Conservation (phyloP, 164 flowering plant species). For the Umbilicus rupestris region DNA sequence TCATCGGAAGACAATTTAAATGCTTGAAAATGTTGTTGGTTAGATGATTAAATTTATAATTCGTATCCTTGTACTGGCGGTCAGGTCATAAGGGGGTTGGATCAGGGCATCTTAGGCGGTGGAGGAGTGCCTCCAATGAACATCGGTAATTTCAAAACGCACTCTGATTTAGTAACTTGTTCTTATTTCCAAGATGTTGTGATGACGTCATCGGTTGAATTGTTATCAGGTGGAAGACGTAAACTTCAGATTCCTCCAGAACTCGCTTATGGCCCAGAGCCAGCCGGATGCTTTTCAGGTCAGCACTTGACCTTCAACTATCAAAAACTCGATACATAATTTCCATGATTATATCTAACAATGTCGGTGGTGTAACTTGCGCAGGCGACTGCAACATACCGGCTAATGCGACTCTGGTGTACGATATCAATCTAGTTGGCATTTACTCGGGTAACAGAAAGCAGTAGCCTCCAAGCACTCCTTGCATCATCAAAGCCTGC, state of each 20-base stretch:
- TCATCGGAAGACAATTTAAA: background rate
- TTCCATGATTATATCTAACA: background rate
- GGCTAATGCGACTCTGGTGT: slow-evolving; percentile 77
- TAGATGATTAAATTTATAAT: background rate
- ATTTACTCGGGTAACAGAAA: slow-evolving; percentile 54
- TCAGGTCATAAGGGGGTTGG: slow-evolving; percentile 74
- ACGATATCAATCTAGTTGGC: slow-evolving; percentile 66
- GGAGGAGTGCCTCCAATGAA: slow-evolving; percentile 90
- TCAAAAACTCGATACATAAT: background rate
- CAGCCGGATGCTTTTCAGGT: slow-evolving; percentile 98
- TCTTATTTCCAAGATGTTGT: background rate
- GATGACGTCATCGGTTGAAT: background rate
- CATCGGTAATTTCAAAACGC: slow-evolving; percentile 34
- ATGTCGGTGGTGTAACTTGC: background rate
- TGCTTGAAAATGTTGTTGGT: background rate
- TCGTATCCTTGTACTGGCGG: background rate
- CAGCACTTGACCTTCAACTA: background rate
- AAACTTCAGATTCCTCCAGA: slow-evolving; percentile 81
- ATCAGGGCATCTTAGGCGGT: slow-evolving; percentile 87
- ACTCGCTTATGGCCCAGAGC: slow-evolving; percentile 90
- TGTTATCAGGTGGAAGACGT: slow-evolving; percentile 65
- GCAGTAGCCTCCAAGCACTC: background rate
- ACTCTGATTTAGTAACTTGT: background rate
- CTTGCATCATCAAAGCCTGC: background rate
- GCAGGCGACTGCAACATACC: slow-evolving; percentile 94